phyloP scores from a whole-genome alignment of 2,329 filamentous ascomycete species.

The Claviceps digitariae region DNA sequence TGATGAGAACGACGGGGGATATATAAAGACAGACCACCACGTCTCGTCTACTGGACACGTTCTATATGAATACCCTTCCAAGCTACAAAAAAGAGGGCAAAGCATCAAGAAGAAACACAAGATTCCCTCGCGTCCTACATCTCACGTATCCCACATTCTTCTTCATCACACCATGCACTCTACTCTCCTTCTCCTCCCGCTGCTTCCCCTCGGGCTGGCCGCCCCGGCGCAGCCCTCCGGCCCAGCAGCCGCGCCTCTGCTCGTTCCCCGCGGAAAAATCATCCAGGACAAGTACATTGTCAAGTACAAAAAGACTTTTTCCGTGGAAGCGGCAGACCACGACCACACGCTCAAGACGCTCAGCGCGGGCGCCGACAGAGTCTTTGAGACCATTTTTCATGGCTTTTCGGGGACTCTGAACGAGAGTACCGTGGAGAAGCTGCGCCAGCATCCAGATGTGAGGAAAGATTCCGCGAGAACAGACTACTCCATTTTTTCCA shows the following conservation, averaged over 20 bases:
- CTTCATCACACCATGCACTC: not conserved
- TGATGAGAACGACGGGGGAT: no score
- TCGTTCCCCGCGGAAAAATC: constrained; percentile 9
- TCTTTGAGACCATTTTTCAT: constrained; percentile 11
- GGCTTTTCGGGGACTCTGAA: constrained; percentile 14
- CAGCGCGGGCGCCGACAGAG: constrained; percentile 11
- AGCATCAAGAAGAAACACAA: no score
- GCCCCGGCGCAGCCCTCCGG: constrained; percentile 9
- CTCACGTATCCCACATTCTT: no score
- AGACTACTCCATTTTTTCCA: no score
- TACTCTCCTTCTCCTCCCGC: constrained; percentile 8
- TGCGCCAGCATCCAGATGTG: constrained; percentile 14
- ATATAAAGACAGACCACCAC: no score
- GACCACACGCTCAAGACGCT: constrained; percentile 8
- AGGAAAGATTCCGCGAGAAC: not conserved
- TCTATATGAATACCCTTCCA: no score
- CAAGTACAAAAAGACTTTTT: constrained; percentile 13
- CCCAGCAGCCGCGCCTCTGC: constrained; percentile 13
- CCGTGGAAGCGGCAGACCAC: constrained; percentile 6
- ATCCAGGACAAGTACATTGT: constrained; percentile 19
- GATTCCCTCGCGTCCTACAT: no score
- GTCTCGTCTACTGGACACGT: no score
- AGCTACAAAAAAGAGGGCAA: no score
- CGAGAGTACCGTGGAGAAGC: constrained; percentile 8
- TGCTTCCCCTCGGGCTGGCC: constrained; percentile 11